Evolutionary conservation across 345 rosid genomes (phyloP), one percentile per base, ranked within the genome.

Genomic region (Cardamine chenopodiifolia): DNA sequence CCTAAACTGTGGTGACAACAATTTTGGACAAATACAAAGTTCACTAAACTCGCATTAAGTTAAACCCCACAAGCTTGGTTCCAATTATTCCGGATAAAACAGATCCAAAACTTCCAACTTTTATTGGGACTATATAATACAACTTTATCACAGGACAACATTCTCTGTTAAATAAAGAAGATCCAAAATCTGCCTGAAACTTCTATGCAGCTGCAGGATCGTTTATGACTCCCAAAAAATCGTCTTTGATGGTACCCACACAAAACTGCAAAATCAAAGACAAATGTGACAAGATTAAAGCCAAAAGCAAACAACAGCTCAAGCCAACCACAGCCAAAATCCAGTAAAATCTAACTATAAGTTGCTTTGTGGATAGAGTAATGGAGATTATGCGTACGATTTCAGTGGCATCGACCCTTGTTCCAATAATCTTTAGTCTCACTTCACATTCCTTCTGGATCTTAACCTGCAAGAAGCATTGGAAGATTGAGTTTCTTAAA

Each of bases 401-500:
- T 80, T 88, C 97, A 13, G 92, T 87, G 35, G 94, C 94, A 85
- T 94, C 98, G 17, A 94, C 97, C 29, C 96, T 83, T 57, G 96
- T 93, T 32, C 98, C 97, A 44, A 93, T 89, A 66, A 93, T 89
- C 92, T 93, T 93, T 62, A 91, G 74, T 35, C 97, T 87, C 62
- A 91, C 98, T 83, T 94, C 97, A 64, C 97, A 87, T 47, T 90
- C 97, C 72, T 90, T 91, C 62, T 88, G 98, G 77, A 94, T 94
- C 83, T 91, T 94, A 45, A 91, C 95, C 97, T 90, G 82, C 45
- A 79, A 70, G 34, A 78, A 31, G 20, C 26, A 35, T 54, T 50
- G 62, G 35, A 53, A 11, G 28, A 58, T 65, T 28, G 6, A 47
- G 63, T 71, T 70, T 61, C 35, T 72, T 58, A 32, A 8, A 54